Conservation (phyloP, 331 rosid species). For the Rhamnella rubrinervis region DNA sequence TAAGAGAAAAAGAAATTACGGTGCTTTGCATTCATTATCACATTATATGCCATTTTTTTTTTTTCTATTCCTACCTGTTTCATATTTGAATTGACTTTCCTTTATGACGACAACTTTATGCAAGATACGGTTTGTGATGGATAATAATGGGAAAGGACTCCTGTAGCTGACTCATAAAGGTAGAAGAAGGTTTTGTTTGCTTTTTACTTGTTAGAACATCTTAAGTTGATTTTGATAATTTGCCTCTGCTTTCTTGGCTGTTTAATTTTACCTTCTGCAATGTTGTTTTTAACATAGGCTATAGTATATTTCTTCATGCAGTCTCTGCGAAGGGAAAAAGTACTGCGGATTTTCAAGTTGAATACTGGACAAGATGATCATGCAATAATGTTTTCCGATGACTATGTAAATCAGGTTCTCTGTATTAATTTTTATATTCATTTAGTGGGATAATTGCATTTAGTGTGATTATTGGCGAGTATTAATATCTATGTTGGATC, state of each 20-base stretch:
- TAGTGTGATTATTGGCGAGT: background rate
- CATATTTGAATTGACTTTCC: background rate
- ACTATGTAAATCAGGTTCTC: slow-evolving; percentile 77
- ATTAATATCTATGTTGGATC: background rate
- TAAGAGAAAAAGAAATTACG: too few relatives aligned
- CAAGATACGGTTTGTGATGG: background rate
- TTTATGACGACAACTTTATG: background rate
- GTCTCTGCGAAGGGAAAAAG: slow-evolving; percentile 80
- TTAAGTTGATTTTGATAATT: background rate
- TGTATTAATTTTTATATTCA: background rate
- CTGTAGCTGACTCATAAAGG: background rate
- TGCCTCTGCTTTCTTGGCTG: background rate
- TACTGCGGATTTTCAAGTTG: slow-evolving; percentile 73
- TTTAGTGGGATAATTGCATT: background rate
- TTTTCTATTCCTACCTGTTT: background rate
- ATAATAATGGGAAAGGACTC: background rate
- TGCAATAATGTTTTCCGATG: slow-evolving; percentile 80
- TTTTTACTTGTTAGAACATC: background rate
- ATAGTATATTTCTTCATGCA: slow-evolving; percentile 36
- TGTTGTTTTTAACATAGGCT: slow-evolving; percentile 11
- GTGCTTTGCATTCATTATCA: too few relatives aligned
- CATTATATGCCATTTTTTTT: too few relatives aligned
- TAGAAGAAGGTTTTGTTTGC: background rate
- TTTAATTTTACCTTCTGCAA: background rate
- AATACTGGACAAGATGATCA: slow-evolving; percentile 95